These are phyloP conservation scores for Nakaseomyces uthaithaninus DNA, from an alignment of 1,139 yeast genomes.

Conservation along the genomic window DNA sequence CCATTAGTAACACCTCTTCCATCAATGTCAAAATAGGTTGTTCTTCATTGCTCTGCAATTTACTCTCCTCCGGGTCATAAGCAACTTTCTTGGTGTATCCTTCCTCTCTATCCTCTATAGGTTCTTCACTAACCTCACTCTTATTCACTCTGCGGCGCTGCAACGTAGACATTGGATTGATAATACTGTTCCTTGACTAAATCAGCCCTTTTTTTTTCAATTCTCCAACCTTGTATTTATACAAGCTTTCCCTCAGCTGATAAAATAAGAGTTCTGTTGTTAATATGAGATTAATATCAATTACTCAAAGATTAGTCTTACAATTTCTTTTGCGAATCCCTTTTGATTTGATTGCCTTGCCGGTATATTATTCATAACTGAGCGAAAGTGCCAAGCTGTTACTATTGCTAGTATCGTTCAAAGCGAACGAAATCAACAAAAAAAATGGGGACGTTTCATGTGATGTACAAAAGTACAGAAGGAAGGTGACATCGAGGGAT, in stretches of 20 bases:
- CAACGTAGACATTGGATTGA: constrained; percentile 34
- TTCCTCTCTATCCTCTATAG: constrained; percentile 16
- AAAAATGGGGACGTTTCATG: constrained; percentile 1
- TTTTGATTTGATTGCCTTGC: too few species aligned
- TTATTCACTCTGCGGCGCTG: constrained; percentile 43
- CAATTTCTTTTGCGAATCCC: too few species aligned
- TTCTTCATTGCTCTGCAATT: constrained; percentile 34
- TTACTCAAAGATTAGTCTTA: too few species aligned
- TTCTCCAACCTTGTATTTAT: neutral
- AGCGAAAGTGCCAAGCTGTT: too few species aligned
- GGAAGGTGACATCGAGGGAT: neutral
- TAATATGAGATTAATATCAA: too few species aligned
- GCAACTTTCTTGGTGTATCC: constrained; percentile 12
- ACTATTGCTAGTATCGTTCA: neutral
- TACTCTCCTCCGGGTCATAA: constrained; percentile 61
- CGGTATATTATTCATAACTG: too few species aligned
- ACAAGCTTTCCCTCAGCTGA: too few species aligned
- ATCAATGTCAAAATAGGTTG: constrained; percentile 76
- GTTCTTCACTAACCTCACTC: constrained; percentile 17
- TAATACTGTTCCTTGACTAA: neutral
- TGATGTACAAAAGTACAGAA: neutral
- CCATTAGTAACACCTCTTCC: constrained; percentile 93
- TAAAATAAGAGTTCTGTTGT: too few species aligned
- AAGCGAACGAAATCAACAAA: constrained; percentile 2
- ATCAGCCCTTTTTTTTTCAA: neutral